Evolutionary conservation across 2,329 filamentous ascomycete species (phyloP).

Genomic region (Colletotrichum theobromicola): DNA sequence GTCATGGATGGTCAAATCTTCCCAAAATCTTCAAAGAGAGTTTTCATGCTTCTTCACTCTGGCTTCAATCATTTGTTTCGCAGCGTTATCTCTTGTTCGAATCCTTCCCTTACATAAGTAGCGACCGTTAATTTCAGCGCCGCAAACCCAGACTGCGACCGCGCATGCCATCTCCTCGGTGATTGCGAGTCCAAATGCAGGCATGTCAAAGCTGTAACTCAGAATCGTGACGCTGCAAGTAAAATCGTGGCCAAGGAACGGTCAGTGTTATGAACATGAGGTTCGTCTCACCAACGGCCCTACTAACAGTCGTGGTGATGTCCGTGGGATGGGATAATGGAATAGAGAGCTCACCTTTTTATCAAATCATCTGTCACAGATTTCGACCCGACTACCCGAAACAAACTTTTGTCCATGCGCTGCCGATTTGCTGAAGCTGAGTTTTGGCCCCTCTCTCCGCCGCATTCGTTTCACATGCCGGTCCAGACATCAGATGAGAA

Average conservation of each 20-base stretch:
- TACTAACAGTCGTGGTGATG: background rate
- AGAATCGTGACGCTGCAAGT: background rate
- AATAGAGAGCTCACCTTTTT: background rate
- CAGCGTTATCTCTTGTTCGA: background rate
- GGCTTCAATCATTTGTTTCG: background rate
- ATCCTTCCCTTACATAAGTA: background rate
- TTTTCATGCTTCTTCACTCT: background rate
- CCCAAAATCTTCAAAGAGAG: background rate
- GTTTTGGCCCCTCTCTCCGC: constrained; percentile 4
- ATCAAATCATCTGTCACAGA: background rate
- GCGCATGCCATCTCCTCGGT: background rate
- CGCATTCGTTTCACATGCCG: constrained; percentile 12
- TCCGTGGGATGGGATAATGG: background rate
- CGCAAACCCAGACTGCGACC: background rate
- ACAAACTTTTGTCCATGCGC: background rate
- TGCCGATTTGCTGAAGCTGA: background rate
- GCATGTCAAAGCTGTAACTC: background rate
- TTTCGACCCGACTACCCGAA: background rate
- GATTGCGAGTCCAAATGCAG: background rate
- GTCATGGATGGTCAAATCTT: background rate
- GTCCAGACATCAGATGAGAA: constrained; percentile 7
- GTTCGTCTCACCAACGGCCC: constrained; percentile 4
- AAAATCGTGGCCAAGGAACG: background rate
- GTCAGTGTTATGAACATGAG: background rate
- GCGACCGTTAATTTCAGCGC: background rate